Percentiles rank a stretch among this genome's conserved stretches.
Conservation (phyloP, 441 rosid genomes). For the Omphalea diandra region DNA sequence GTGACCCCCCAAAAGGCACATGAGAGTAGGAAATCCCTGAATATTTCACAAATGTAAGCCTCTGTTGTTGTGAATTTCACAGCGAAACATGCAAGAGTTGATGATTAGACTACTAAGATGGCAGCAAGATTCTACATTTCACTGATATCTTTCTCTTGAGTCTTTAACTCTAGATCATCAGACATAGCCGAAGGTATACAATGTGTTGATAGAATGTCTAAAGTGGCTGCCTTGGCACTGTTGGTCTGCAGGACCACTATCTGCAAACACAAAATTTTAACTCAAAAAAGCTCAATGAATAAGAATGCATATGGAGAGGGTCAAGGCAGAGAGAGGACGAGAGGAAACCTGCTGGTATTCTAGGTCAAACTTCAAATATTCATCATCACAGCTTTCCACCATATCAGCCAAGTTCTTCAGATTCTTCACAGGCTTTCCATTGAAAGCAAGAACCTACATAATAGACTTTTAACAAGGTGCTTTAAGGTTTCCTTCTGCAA, state of each 20-base stretch:
- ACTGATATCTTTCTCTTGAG: slow-evolving; percentile 8
- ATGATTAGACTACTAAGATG: not conserved
- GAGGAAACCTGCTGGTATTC: slow-evolving; percentile 74
- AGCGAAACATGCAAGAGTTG: not conserved
- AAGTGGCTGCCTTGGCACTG: slow-evolving; percentile 75
- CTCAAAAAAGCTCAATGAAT: not conserved
- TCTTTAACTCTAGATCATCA: slow-evolving; percentile 82
- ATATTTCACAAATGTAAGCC: not conserved
- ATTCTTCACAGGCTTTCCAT: slow-evolving; percentile 83
- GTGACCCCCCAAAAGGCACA: not conserved
- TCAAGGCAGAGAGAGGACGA: slow-evolving; percentile 15
- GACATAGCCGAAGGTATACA: slow-evolving; percentile 94
- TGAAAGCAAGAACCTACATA: slow-evolving; percentile 74
- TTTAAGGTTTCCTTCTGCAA: not conserved
- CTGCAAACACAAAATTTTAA: slow-evolving; percentile 33
- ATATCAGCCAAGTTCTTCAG: slow-evolving; percentile 72
- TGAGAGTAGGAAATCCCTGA: not conserved
- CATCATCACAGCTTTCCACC: slow-evolving; percentile 83
- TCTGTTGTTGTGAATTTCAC: not conserved
- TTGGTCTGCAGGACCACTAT: slow-evolving; percentile 63
- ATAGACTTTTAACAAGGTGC: not conserved
- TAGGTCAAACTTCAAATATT: slow-evolving; percentile 74
- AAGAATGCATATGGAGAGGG: not conserved
- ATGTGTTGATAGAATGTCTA: slow-evolving; percentile 76
- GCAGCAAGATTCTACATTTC: not conserved